Percentiles rank a stretch among this genome's conserved stretches.
Conservation (phyloP, 805 yeast genomes). For the Naumovozyma baii region DNA sequence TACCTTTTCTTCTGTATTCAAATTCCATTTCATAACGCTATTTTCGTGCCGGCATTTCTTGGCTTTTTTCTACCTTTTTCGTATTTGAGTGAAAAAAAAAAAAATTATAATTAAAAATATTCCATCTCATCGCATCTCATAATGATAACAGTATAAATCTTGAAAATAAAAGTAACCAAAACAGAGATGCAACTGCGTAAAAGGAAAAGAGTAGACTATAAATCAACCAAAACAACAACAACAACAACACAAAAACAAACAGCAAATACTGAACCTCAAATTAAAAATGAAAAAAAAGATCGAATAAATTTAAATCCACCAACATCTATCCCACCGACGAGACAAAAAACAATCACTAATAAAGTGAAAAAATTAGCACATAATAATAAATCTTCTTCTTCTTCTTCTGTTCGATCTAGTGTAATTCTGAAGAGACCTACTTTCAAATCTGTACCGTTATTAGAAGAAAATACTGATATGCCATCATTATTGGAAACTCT, state of each 20-base stretch:
- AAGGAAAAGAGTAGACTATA: constrained; percentile 10
- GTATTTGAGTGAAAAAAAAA: too few species aligned
- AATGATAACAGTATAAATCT: too few species aligned
- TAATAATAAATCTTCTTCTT: background rate
- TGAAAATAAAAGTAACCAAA: background rate
- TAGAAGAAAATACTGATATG: too few species aligned
- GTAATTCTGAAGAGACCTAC: too few species aligned
- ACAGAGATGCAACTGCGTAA: constrained; percentile 9
- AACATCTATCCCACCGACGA: background rate
- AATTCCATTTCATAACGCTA: too few species aligned
- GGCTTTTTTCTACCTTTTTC: too few species aligned
- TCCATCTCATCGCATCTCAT: background rate
- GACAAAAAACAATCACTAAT: background rate
- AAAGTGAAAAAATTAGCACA: background rate
- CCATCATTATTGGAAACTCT: too few species aligned
- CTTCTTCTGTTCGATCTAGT: too few species aligned
- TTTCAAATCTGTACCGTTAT: too few species aligned
- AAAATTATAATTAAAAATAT: too few species aligned
- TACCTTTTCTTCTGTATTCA: too few species aligned
- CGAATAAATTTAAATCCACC: background rate
- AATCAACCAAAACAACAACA: background rate
- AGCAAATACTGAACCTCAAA: background rate
- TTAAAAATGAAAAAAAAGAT: background rate
- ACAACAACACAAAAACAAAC: background rate
- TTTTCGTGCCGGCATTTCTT: too few species aligned